phyloP scores from a whole-genome alignment of 768 basidiomycete genomes.

The Termitomyces sp. region DNA sequence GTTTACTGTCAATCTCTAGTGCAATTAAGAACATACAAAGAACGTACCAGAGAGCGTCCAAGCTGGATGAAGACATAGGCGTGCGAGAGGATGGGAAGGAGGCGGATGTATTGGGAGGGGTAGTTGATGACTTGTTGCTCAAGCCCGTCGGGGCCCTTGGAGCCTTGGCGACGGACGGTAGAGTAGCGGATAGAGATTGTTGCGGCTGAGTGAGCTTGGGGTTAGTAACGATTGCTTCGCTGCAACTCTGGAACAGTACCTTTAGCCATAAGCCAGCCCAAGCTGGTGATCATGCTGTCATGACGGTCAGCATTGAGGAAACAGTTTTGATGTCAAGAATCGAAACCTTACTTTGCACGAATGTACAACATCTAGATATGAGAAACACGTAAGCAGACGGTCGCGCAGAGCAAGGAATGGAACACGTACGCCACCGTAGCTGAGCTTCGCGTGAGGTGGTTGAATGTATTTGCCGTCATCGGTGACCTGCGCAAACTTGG shows the following conservation, averaged over 20 bases:
- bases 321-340: not conserved
- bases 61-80: conserved; percentile 66
- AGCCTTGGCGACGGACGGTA: conserved; percentile 67
- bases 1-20: not conserved
- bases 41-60: conserved; percentile 51
- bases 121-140: conserved; percentile 68
- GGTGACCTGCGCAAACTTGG: conserved; percentile 66
- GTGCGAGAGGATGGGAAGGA: conserved; percentile 63
- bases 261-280: conserved; percentile 62
- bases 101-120: conserved; percentile 68
- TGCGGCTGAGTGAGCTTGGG: conserved; percentile 30
- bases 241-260: conserved; percentile 29
- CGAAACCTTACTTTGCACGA: conserved; percentile 46
- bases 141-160: conserved; percentile 39
- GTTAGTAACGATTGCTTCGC: not conserved
- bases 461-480: conserved; percentile 56
- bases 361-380: conserved; percentile 65
- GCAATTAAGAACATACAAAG: not conserved
- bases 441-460: conserved; percentile 69
- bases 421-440: conserved; percentile 63
- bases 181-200: conserved; percentile 68
- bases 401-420: not conserved
- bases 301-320: not conserved
- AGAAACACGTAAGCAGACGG: not conserved
- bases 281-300: conserved; percentile 55